phyloP scores from a whole-genome alignment of 192 early-diverging fungal genomes.

The Radiomyces spectabilis region DNA sequence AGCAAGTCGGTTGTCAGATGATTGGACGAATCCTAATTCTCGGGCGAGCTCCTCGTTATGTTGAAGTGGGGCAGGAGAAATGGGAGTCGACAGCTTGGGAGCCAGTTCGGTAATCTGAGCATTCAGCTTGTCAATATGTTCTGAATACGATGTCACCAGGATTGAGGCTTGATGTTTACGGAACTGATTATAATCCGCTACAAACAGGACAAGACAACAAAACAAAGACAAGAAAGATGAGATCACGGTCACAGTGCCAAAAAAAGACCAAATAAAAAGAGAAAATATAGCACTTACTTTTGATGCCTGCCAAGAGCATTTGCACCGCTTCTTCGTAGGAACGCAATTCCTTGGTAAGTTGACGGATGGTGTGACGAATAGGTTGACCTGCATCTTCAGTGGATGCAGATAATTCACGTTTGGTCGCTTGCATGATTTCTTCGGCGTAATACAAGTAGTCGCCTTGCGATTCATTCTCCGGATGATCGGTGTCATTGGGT shows the following conservation, averaged over 20 bases:
- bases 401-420: neutral
- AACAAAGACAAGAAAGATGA: too few relatives aligned
- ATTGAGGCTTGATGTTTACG: slow-evolving; percentile 41
- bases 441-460: slow-evolving; percentile 25
- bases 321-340: slow-evolving; percentile 54
- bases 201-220: too few relatives aligned
- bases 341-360: slow-evolving; percentile 23
- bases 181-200: slow-evolving; percentile 47
- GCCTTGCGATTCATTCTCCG: neutral
- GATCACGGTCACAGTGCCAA: too few relatives aligned
- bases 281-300: slow-evolving; percentile 33
- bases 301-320: slow-evolving; percentile 54
- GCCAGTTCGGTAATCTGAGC: slow-evolving; percentile 13
- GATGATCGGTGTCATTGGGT: neutral
- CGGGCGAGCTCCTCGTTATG: slow-evolving; percentile 26
- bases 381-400: neutral
- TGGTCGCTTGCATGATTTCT: slow-evolving; percentile 12
- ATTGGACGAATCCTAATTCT: slow-evolving; percentile 29
- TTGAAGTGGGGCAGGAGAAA: slow-evolving; percentile 25
- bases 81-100: slow-evolving; percentile 18
- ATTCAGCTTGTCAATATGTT: slow-evolving; percentile 45
- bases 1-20: slow-evolving; percentile 11
- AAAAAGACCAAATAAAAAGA: too few relatives aligned
- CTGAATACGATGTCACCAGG: slow-evolving; percentile 36
- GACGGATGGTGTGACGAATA: neutral